phyloP scores from a whole-genome alignment of 2,329 filamentous ascomycete genomes.

The Gnomoniopsis smithogilvyi region DNA sequence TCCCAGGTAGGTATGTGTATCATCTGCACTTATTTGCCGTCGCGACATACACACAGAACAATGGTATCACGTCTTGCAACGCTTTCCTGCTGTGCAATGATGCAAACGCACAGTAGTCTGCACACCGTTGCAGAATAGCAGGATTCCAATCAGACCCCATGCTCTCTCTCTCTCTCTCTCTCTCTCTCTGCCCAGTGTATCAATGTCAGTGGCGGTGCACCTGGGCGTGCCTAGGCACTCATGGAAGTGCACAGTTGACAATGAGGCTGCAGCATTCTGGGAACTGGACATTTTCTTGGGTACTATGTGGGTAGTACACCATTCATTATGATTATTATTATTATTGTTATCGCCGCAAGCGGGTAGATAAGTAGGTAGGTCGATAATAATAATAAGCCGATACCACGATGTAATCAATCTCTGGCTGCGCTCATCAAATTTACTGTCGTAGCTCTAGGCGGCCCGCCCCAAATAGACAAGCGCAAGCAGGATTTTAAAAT shows the following conservation, averaged over 20 bases:
- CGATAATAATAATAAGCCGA: not conserved
- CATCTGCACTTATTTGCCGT: too few species aligned
- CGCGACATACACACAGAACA: too few species aligned
- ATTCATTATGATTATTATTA: too few species aligned
- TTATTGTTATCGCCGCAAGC: too few species aligned
- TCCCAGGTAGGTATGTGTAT: too few species aligned
- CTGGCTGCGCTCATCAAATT: not conserved
- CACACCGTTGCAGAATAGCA: not conserved
- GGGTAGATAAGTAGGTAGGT: too few species aligned
- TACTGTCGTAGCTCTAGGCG: not conserved
- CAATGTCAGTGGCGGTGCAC: not conserved
- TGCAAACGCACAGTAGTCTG: slow-evolving; percentile 8
- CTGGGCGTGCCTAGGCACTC: not conserved
- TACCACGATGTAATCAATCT: not conserved
- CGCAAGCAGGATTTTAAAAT: slow-evolving; percentile 8
- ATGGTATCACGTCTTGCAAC: not conserved
- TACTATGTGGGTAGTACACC: not conserved
- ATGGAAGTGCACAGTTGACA: too few species aligned
- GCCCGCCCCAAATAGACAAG: slow-evolving; percentile 3
- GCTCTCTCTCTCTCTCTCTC: too few species aligned
- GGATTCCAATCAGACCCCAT: not conserved
- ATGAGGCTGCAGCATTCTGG: not conserved
- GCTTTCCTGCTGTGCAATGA: slow-evolving; percentile 1
- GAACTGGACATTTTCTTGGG: not conserved
- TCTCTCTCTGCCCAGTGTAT: not conserved